Percentiles rank a stretch among this genome's conserved stretches.
Evolutionary conservation across 192 early-diverging fungal species (phyloP).

Genomic region (Rhizoclosmatium sp.): DNA sequence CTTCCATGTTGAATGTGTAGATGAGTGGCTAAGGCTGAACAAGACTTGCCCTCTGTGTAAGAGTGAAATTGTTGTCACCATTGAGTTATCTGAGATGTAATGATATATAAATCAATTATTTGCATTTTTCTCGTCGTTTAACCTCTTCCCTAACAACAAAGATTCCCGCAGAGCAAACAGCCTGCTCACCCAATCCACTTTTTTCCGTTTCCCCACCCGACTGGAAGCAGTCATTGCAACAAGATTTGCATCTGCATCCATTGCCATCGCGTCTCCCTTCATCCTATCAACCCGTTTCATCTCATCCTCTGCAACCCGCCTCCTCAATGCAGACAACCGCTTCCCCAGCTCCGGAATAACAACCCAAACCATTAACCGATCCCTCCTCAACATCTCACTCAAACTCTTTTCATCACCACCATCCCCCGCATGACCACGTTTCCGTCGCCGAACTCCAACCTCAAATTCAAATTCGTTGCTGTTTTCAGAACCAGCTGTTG

Average conservation of each 20-base stretch:
- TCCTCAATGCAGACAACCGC: background rate
- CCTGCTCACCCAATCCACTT: background rate
- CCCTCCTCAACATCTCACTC: background rate
- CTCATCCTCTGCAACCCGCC: background rate
- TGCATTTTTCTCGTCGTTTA: background rate
- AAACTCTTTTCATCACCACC: background rate
- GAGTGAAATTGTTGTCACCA: background rate
- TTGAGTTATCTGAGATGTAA: no score
- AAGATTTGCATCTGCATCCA: background rate
- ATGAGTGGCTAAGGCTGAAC: slow-evolving; percentile 82
- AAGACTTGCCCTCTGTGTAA: slow-evolving; percentile 76
- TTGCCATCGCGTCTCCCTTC: background rate
- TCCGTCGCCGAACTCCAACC: background rate
- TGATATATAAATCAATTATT: no score
- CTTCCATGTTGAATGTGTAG: slow-evolving; percentile 79
- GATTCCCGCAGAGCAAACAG: background rate
- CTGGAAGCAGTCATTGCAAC: background rate
- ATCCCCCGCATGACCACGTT: background rate
- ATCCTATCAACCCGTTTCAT: background rate
- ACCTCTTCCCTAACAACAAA: background rate
- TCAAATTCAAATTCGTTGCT: background rate
- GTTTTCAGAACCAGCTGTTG: background rate
- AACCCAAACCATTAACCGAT: background rate
- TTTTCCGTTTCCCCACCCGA: background rate
- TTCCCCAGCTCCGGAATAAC: background rate